Evolutionary conservation across 2,329 filamentous ascomycete species (phyloP).

Genomic region (Xylaria sp.): DNA sequence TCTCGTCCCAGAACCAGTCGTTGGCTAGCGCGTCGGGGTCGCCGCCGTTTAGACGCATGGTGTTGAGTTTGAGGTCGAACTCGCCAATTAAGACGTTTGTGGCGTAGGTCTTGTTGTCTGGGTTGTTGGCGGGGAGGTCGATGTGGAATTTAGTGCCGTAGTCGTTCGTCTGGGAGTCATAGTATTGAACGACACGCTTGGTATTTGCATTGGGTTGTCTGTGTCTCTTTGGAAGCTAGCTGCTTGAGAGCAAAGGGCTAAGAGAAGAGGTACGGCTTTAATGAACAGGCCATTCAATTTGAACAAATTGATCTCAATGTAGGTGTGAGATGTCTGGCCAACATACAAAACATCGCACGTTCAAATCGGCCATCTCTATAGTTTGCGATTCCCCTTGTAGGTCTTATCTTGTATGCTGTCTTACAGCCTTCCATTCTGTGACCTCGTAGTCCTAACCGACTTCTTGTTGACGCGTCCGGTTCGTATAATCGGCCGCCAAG

Average conservation of each 20-base stretch:
- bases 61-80: constrained; percentile 27
- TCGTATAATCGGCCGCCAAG: neutral
- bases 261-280: constrained; percentile 1
- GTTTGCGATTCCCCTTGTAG: neutral
- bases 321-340: neutral
- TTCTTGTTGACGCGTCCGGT: neutral
- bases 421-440: neutral
- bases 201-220: neutral
- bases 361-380: neutral
- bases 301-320: neutral
- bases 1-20: constrained; percentile 32
- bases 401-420: neutral
- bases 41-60: constrained; percentile 22
- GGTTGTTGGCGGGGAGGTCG: constrained; percentile 25
- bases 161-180: constrained; percentile 9
- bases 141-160: constrained; percentile 28
- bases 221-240: neutral
- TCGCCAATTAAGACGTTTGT: constrained; percentile 33
- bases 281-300: constrained; percentile 16
- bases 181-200: constrained; percentile 20
- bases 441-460: neutral
- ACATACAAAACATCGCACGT: neutral
- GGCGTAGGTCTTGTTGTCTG: constrained; percentile 26
- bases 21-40: constrained; percentile 13
- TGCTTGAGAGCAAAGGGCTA: constrained; percentile 5